Evolutionary conservation across 2,329 filamentous ascomycete species (phyloP).

Genomic region (Pseudogymnoascus sp.): DNA sequence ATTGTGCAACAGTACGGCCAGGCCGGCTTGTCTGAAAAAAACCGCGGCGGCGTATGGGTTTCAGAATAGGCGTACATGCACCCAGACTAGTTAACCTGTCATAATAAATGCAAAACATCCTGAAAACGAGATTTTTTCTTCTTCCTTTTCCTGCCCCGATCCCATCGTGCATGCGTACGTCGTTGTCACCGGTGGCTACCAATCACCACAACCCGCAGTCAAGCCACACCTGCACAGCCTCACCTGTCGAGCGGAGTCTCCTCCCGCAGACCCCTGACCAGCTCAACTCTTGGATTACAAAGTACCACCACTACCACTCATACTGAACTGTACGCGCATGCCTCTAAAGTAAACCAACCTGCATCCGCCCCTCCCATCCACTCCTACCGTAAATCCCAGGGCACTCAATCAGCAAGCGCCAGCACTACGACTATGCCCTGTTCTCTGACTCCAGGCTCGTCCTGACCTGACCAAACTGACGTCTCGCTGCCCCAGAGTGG

Average conservation of each 20-base stretch:
- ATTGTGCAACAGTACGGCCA: not conserved
- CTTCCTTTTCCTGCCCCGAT: not conserved
- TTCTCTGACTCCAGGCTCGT: slow-evolving; percentile 5
- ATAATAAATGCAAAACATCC: slow-evolving; percentile 7
- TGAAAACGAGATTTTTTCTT: not conserved
- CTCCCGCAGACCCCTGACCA: slow-evolving; percentile 5
- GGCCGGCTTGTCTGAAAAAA: not conserved
- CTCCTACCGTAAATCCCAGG: not conserved
- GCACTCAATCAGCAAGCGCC: slow-evolving; percentile 10
- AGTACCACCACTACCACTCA: not conserved
- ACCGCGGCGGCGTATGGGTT: not conserved
- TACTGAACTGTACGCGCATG: slow-evolving; percentile 4
- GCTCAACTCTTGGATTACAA: not conserved
- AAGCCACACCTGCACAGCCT: slow-evolving; percentile 9
- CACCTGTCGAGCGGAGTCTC: not conserved
- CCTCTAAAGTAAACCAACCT: not conserved
- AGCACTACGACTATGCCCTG: not conserved
- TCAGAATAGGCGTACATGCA: not conserved
- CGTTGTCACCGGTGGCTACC: not conserved
- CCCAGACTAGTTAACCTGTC: not conserved
- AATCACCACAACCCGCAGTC: not conserved
- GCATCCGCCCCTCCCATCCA: not conserved
- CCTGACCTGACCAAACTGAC: not conserved
- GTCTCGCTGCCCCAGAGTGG: slow-evolving; percentile 2
- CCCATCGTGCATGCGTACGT: not conserved